phyloP scores from a whole-genome alignment of 176 grass and related monocot species.

The Puccinellia tenuiflora region DNA sequence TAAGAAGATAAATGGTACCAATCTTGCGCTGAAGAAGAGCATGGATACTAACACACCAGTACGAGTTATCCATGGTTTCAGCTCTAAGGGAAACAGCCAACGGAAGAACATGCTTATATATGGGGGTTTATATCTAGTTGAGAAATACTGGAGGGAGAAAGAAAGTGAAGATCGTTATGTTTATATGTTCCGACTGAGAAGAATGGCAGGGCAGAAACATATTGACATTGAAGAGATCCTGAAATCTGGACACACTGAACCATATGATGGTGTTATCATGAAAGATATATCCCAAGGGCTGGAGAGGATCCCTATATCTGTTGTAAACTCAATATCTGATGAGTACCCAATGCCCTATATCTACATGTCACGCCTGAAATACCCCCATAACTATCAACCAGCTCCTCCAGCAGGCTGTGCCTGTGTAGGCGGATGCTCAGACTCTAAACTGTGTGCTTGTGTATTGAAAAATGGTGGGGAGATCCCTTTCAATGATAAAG shows the following conservation, averaged over 20 bases:
- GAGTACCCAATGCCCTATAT: constrained; percentile 48
- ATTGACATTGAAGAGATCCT: constrained; percentile 57
- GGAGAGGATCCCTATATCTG: constrained; percentile 69
- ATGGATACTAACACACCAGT: constrained; percentile 75
- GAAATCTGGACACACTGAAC: constrained; percentile 31
- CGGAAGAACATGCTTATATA: constrained; percentile 52
- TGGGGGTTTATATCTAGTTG: constrained; percentile 79
- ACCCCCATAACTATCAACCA: constrained; percentile 32
- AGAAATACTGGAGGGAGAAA: constrained; percentile 69
- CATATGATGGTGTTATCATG: constrained; percentile 37
- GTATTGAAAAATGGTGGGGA: constrained; percentile 75
- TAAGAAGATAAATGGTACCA: constrained; percentile 53
- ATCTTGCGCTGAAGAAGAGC: constrained; percentile 66
- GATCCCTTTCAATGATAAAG: constrained; percentile 63
- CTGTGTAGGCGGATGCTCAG: constrained; percentile 59
- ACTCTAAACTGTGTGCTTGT: constrained; percentile 61
- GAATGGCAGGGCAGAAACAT: constrained; percentile 52
- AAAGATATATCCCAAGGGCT: constrained; percentile 67
- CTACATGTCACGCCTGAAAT: constrained; percentile 48
- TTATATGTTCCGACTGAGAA: constrained; percentile 67
- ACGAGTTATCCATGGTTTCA: constrained; percentile 67
- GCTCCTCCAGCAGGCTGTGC: constrained; percentile 44
- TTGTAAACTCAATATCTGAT: constrained; percentile 55
- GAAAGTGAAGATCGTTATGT: constrained; percentile 28
- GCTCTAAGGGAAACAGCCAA: constrained; percentile 18